Evolutionary conservation across 2,329 filamentous ascomycete genomes (phyloP).

Genomic region (Colletotrichum melonis): DNA sequence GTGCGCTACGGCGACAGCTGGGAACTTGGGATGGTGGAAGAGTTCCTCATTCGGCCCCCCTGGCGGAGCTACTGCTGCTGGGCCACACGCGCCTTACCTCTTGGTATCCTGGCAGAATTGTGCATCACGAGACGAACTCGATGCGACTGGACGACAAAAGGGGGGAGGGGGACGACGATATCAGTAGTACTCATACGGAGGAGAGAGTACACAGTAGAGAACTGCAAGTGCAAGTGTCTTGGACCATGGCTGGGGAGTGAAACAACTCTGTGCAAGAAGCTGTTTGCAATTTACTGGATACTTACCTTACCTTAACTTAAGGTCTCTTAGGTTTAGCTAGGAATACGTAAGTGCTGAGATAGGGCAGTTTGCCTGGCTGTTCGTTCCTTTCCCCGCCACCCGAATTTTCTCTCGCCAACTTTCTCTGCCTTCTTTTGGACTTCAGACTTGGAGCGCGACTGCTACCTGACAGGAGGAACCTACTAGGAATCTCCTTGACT

Average conservation of each 20-base stretch:
- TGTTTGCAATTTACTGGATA: too few species aligned
- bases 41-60: constrained; percentile 24
- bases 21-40: neutral
- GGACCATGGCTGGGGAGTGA: neutral
- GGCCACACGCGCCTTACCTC: constrained; percentile 10
- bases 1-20: constrained; percentile 4
- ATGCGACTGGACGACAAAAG: neutral
- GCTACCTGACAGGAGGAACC: neutral
- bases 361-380: neutral
- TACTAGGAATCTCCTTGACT: neutral
- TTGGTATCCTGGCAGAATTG: constrained; percentile 3
- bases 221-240: neutral
- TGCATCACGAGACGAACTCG: neutral
- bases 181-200: too few species aligned
- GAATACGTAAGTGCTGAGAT: neutral
- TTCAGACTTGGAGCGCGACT: neutral
- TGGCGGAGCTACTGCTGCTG: constrained; percentile 27
- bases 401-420: constrained; percentile 9
- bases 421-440: constrained; percentile 3
- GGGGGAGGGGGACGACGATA: neutral
- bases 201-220: neutral
- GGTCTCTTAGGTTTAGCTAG: too few species aligned
- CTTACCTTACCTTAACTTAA: too few species aligned
- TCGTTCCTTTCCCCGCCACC: neutral
- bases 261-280: neutral